Percentiles rank a stretch among this genome's conserved stretches.
Conservation (phyloP, 352 stramenopile species). For the Pythium aristosporum region DNA sequence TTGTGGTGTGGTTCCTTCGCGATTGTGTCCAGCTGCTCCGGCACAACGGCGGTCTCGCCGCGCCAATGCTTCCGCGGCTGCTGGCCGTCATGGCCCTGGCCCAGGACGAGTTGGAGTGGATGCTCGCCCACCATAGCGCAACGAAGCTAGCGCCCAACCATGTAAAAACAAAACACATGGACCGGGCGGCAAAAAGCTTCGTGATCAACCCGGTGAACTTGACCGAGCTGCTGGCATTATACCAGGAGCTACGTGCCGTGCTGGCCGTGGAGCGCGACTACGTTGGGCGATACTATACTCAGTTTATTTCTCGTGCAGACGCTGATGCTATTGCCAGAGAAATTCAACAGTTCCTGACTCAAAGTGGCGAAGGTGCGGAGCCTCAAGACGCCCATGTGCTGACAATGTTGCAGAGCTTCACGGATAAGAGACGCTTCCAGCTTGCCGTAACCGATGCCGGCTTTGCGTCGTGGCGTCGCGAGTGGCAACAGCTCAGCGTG, state of each 20-base stretch:
- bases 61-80: constrained; percentile 49
- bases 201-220: constrained; percentile 1
- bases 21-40: constrained; percentile 36
- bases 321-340: constrained; percentile 46
- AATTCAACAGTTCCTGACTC: constrained; percentile 31
- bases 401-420: constrained; percentile 46
- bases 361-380: neutral
- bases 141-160: constrained; percentile 37
- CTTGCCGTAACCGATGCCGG: neutral
- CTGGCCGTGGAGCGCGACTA: constrained; percentile 10
- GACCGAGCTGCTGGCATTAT: constrained; percentile 6
- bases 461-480: constrained; percentile 42
- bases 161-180: constrained; percentile 54
- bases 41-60: constrained; percentile 40
- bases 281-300: constrained; percentile 21
- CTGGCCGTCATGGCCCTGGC: constrained; percentile 35
- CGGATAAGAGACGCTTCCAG: constrained; percentile 32
- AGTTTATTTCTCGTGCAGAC: constrained; percentile 43
- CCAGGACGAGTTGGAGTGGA: constrained; percentile 55
- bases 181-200: constrained; percentile 30
- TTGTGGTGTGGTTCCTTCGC: constrained; percentile 40
- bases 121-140: constrained; percentile 33
- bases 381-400: constrained; percentile 22
- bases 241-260: constrained; percentile 8
- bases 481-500: constrained; percentile 60